These are phyloP conservation scores for Apiosordaria backusii DNA, from an alignment of 495 filamentous ascomycete species.

Conservation along the genomic window DNA sequence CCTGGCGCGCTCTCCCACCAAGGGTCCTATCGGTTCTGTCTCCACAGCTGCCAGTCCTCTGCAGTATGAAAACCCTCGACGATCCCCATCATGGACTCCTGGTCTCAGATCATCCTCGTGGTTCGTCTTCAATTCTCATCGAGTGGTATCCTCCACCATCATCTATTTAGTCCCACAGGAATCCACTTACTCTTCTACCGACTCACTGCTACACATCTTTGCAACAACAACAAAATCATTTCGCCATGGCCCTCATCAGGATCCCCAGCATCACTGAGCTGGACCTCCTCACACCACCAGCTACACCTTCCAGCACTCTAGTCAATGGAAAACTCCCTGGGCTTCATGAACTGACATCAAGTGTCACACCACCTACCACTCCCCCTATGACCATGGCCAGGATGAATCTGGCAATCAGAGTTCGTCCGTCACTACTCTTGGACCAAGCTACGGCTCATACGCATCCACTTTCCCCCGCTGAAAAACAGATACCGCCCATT, in stretches of 20 bases:
- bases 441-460: neutral
- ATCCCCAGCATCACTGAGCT: neutral
- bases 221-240: neutral
- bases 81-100: slow-evolving; percentile 10
- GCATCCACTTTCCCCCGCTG: neutral
- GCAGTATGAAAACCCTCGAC: slow-evolving; percentile 4
- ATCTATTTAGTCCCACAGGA: neutral
- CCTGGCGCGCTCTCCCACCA: neutral
- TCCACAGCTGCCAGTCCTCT: neutral
- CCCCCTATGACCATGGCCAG: neutral
- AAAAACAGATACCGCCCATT: neutral
- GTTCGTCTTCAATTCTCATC: neutral
- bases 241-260: neutral
- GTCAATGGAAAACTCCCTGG: neutral
- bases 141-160: neutral
- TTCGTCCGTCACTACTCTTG: neutral
- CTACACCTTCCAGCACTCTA: neutral
- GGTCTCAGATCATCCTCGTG: slow-evolving; percentile 7
- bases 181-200: neutral
- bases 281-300: neutral
- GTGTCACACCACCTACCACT: neutral
- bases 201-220: neutral
- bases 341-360: neutral
- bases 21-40: neutral
- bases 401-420: neutral